Evolutionary conservation across 768 basidiomycete genomes (phyloP).

Genomic region (Steccherinum ochraceum): DNA sequence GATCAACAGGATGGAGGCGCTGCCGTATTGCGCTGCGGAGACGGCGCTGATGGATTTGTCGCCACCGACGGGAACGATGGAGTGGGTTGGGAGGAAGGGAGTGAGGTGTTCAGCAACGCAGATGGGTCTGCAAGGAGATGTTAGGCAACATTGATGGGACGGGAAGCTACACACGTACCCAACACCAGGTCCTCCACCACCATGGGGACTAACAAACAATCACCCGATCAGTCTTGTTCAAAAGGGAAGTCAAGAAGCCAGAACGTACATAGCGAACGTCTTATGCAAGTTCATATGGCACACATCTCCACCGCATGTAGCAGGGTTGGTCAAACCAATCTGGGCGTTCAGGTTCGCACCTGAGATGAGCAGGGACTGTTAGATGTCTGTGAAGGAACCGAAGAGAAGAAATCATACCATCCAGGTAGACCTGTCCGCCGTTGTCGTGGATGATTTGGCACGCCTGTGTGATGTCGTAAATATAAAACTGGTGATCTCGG

Average conservation of each 20-base stretch:
- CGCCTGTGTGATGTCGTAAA: conserved; percentile 40
- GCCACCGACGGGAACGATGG: conserved; percentile 60
- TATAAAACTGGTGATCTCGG: no score
- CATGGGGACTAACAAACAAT: conserved; percentile 65
- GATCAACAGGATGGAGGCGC: conserved; percentile 90
- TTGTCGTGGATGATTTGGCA: conserved; percentile 91
- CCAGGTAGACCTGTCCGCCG: conserved; percentile 96
- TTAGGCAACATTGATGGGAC: conserved; percentile 4
- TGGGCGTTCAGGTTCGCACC: conserved; percentile 94
- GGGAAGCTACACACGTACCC: conserved; percentile 43
- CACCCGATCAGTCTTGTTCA: background rate
- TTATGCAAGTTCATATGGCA: conserved; percentile 99
- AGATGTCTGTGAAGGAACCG: no score
- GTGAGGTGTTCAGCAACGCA: conserved; percentile 91
- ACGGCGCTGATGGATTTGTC: conserved; percentile 79
- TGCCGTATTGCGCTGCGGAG: conserved; percentile 89
- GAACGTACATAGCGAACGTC: conserved; percentile 84
- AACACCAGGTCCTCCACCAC: conserved; percentile 95
- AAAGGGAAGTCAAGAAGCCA: background rate
- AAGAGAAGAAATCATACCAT: no score
- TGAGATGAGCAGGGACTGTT: no score
- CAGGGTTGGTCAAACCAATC: conserved; percentile 88
- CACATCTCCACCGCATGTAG: conserved; percentile 94
- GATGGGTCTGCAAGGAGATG: conserved; percentile 55
- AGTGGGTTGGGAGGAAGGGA: conserved; percentile 91